Evolutionary conservation across 176 grass and related monocot species (phyloP).

Genomic region (Coix lacrymajobi): DNA sequence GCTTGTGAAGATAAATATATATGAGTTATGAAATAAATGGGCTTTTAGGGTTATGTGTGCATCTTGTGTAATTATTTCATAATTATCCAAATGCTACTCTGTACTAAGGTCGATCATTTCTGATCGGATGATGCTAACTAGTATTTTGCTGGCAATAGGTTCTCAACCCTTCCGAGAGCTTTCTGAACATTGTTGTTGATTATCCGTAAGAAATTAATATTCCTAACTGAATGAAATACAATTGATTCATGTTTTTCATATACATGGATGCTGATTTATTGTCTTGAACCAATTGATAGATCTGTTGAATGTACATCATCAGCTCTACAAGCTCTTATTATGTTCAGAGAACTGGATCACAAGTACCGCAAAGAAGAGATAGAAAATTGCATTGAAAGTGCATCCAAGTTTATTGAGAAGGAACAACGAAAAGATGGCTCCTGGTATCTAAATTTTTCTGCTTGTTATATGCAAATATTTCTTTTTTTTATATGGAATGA

Average conservation of each 20-base stretch:
- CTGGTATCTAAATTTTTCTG: conserved; percentile 27
- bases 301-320: conserved; percentile 58
- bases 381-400: conserved; percentile 31
- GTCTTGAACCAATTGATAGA: conserved; percentile 12
- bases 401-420: conserved; percentile 37
- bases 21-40: not conserved
- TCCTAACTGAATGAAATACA: not conserved
- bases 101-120: too few relatives aligned
- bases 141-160: not conserved
- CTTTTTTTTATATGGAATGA: not conserved
- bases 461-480: not conserved
- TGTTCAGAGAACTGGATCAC: conserved; percentile 40
- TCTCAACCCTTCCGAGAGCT: conserved; percentile 46
- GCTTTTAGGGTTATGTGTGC: not conserved
- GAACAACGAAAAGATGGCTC: conserved; percentile 45
- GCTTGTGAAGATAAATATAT: not conserved
- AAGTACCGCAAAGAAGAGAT: conserved; percentile 44
- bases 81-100: not conserved
- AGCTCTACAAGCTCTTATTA: conserved; percentile 33
- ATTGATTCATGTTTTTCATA: not conserved
- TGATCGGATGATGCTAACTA: not conserved
- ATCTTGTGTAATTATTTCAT: not conserved
- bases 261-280: not conserved
- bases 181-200: conserved; percentile 31
- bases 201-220: conserved; percentile 31